phyloP scores from a whole-genome alignment of 2,329 filamentous ascomycete genomes.

The Xylogone sp. region DNA sequence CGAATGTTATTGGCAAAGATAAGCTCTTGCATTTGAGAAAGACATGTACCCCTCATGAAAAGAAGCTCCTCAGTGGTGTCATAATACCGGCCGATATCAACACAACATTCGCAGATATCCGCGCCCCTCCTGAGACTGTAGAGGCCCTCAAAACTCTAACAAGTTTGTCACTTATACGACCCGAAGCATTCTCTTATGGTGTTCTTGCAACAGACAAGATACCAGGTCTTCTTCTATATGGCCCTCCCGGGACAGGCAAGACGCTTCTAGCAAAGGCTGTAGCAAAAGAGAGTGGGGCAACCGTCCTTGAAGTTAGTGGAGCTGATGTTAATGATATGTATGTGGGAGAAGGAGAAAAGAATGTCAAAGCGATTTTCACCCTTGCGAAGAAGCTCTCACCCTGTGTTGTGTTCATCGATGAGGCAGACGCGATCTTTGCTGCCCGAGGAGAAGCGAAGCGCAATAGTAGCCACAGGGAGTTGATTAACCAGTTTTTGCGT shows the following conservation, averaged over 20 bases:
- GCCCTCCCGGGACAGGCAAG: conserved; percentile 78
- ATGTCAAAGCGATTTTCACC: conserved; percentile 86
- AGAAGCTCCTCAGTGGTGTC: conserved; percentile 75
- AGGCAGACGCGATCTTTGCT: conserved; percentile 89
- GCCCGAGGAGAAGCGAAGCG: conserved; percentile 64
- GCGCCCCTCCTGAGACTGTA: conserved; percentile 76
- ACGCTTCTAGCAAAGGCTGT: conserved; percentile 67
- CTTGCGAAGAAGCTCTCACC: conserved; percentile 88
- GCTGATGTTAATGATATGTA: conserved; percentile 95
- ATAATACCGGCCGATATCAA: conserved; percentile 77
- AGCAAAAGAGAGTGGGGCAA: conserved; percentile 64
- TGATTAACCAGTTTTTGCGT: conserved; percentile 93
- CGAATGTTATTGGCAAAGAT: conserved; percentile 31
- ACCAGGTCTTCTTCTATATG: conserved; percentile 82
- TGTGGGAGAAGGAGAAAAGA: conserved; percentile 94
- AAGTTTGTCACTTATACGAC: conserved; percentile 77
- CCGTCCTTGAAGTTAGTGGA: conserved; percentile 82
- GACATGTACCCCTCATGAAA: conserved; percentile 73
- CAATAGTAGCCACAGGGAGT: conserved; percentile 69
- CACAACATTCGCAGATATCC: conserved; percentile 84
- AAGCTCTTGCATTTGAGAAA: conserved; percentile 46
- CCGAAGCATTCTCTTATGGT: conserved; percentile 94
- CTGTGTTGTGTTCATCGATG: conserved; percentile 94
- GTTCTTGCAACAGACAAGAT: conserved; percentile 89
- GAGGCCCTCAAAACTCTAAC: conserved; percentile 87